Evolutionary conservation across 2,329 filamentous ascomycete species (phyloP), one percentile per base, ranked within the genome.

Genomic region (Xylaria arbuscula): DNA sequence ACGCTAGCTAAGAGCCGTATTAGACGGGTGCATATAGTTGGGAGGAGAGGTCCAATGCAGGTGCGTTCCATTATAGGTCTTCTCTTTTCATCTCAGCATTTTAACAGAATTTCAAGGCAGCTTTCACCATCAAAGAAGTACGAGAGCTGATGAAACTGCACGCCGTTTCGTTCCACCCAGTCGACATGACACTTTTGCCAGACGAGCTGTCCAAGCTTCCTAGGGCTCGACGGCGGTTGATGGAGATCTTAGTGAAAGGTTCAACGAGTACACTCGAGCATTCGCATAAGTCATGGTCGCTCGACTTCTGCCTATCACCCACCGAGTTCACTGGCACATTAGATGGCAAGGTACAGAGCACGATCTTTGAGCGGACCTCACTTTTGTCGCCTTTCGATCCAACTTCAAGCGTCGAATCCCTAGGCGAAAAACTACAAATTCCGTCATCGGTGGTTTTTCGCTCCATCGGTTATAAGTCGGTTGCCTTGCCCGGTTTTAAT

Each of bases 111-210:
- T 66, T 60, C 3, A 61, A 95, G 90, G 95, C 93, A 28, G 90
- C 96, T 0, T 98, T 97, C 75, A 98, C 95, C 0, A 97, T 97
- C 78, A 98, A 98, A 80, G 96, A 99, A 82, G 83, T 93, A 17
- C 89, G 96, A 42, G 96, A 99, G 80, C 83, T 99, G 3, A 90
- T 97, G 81, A 91, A 92, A 58, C 85, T 98, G 2, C 87, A 89
- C 0, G 83, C 83, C 0, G 90, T 97, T 10, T 86, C 85, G 15
- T 97, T 97, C 75, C 86, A 90, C 63, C 88, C 91, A 1, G 84
- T 95, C 34, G 86, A 92, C 63, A 79, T 82, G 67, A 82, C 86
- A 0, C 83, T 97, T 7, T 84, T 96, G 55, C 93, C 94, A 0
- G 76, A 85, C 0, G 85, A 93, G 63, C 82, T 91, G 47, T 88